A percentile compares a stretch with the other conserved stretches of the same genome.
These are phyloP conservation scores for Aspergillus neotritici DNA, from an alignment of 2,329 filamentous ascomycete genomes.

Conservation along the genomic window DNA sequence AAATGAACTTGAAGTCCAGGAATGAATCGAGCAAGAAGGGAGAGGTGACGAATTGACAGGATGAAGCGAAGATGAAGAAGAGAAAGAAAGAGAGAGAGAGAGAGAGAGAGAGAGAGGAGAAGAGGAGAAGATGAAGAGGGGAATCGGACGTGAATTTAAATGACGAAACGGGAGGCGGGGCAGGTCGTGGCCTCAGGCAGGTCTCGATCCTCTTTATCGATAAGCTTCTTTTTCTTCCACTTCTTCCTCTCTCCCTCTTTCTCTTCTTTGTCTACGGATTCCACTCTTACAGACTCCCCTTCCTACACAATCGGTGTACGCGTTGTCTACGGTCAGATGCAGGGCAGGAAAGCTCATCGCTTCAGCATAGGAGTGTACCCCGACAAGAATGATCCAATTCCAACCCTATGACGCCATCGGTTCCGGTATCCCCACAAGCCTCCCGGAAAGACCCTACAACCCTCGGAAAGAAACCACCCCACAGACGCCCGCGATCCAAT, in stretches of 20 bases:
- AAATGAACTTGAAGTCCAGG: too few species aligned
- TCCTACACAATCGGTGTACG: too few species aligned
- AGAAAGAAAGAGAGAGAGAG: slow-evolving; percentile 1
- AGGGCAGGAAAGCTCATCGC: not conserved
- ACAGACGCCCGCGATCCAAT: slow-evolving; percentile 4
- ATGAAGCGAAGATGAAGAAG: slow-evolving; percentile 1
- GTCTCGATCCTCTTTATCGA: slow-evolving; percentile 19
- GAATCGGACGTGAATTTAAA: slow-evolving; percentile 6
- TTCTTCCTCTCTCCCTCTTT: not conserved
- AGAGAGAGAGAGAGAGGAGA: slow-evolving; percentile 1
- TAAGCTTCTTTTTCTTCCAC: slow-evolving; percentile 10
- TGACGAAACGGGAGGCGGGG: slow-evolving; percentile 8
- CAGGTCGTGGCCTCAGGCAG: slow-evolving; percentile 1
- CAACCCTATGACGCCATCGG: not conserved
- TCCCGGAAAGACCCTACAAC: slow-evolving; percentile 4
- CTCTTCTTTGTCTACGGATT: too few species aligned
- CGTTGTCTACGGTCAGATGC: not conserved
- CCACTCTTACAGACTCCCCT: too few species aligned
- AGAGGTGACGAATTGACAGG: slow-evolving; percentile 1
- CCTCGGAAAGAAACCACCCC: slow-evolving; percentile 1
- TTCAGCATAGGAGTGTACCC: not conserved
- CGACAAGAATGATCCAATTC: not conserved
- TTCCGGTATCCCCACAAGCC: not conserved
- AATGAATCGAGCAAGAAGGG: slow-evolving; percentile 7
- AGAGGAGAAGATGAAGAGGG: slow-evolving; percentile 13